These are phyloP conservation scores for Rhinocladiella mackenziei DNA, from an alignment of 2,329 filamentous ascomycete species.

Conservation along the genomic window DNA sequence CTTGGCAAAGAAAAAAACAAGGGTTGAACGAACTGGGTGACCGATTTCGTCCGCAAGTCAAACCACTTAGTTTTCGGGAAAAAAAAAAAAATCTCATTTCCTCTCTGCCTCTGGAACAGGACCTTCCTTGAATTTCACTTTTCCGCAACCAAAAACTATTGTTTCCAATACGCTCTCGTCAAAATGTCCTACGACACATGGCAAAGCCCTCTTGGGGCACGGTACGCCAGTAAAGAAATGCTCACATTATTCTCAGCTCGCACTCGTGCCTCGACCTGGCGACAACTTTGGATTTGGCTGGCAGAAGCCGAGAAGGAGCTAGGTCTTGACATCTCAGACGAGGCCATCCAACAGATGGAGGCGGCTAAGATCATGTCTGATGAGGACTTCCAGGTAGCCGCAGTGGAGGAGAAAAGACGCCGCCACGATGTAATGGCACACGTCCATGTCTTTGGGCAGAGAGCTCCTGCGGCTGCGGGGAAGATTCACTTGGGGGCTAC, in stretches of 20 bases:
- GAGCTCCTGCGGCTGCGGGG: constrained; percentile 71
- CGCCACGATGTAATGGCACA: constrained; percentile 64
- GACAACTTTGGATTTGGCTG: constrained; percentile 78
- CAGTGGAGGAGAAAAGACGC: constrained; percentile 70
- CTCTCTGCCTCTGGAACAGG: no score
- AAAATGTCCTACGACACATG: constrained; percentile 50
- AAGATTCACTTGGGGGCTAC: constrained; percentile 76
- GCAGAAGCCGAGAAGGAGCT: constrained; percentile 79
- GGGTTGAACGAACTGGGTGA: no score
- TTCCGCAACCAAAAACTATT: no score
- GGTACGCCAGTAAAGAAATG: constrained; percentile 74
- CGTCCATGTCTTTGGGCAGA: constrained; percentile 69
- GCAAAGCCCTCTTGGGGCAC: constrained; percentile 64
- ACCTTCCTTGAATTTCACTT: no score
- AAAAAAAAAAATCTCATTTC: no score
- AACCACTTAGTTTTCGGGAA: no score
- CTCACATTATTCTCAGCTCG: constrained; percentile 73
- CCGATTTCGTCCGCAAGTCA: no score
- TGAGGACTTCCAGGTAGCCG: constrained; percentile 69
- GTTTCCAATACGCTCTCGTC: background rate
- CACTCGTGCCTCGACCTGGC: constrained; percentile 72
- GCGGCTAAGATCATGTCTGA: constrained; percentile 71
- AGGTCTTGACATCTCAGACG: constrained; percentile 67
- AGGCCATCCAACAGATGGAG: constrained; percentile 73
- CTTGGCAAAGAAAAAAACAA: no score